Base-by-base conservation (phyloP, 1,139 yeast species). In the Taiozyma onychis region DNA sequence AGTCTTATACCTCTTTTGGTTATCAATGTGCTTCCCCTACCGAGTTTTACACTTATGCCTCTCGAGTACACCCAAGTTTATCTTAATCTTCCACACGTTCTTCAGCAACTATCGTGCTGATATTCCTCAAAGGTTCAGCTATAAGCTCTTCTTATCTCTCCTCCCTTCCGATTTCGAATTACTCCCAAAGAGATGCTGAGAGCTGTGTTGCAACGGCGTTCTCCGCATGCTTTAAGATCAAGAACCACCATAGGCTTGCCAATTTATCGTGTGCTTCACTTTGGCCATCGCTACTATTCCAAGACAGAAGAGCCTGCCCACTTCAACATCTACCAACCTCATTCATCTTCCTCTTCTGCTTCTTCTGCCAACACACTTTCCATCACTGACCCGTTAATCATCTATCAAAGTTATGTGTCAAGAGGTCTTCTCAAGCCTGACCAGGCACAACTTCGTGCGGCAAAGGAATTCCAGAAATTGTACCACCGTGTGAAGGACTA, bases 391-490 rank as follows among this genome's bases (percentile, higher is more conserved):
- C 91, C 93, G 0, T 75, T 75, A 46, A 56, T 75, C 4, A 62
- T 84, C 2, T 85, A 85, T 59, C 81, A 79, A 54, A 75, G 75
- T 56, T 75, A 78, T 51, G 74, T 83, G 1, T 63, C 71, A 0
- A 70, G 70, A 48, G 88, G 88, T 1, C 54, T 74, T 2, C 65
- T 85, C 10, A 68, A 74, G 49, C 71, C 73, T 41, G 90, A 85
- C 58, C 80, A 75, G 41, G 70, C 72, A 16, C 91, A 85, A 60
- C 67, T 83, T 9, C 68, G 89, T 21, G 80, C 80, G 1, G 84
- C 83, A 66, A 75, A 80, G 45, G 85, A 83, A 64, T 76, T 84
- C 52, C 89, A 83, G 57, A 80, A 78, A 57, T 67, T 84, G 6
- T 82, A 83, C 59, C 71, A 74, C 48, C 69, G 88, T 13, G 77